Evolutionary conservation across 805 yeast species (phyloP).

Genomic region (Torulaspora franciscae): DNA sequence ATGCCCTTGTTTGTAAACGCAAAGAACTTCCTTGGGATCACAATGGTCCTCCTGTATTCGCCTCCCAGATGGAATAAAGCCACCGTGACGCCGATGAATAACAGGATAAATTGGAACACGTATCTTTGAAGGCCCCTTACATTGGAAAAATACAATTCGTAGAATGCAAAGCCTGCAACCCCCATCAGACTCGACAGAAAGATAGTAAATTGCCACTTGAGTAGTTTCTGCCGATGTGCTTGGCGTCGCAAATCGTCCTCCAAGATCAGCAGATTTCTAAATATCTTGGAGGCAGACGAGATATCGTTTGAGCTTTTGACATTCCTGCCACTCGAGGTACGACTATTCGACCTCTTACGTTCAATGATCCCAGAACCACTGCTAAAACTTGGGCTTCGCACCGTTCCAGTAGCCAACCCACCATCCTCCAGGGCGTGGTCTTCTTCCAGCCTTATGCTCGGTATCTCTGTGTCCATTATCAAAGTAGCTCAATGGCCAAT

Average conservation of each 20-base stretch:
- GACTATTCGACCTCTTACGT: constrained; percentile 27
- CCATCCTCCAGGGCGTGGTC: constrained; percentile 1
- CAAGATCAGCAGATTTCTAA: constrained; percentile 71
- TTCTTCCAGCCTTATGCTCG: constrained; percentile 15
- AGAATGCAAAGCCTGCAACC: constrained; percentile 38
- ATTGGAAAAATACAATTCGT: constrained; percentile 39
- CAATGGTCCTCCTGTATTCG: constrained; percentile 80
- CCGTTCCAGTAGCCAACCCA: constrained; percentile 1
- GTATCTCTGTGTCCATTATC: constrained; percentile 10
- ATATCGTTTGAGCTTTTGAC: constrained; percentile 30
- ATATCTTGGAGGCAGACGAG: constrained; percentile 63
- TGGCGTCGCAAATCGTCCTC: constrained; percentile 86
- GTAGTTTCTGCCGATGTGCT: constrained; percentile 60
- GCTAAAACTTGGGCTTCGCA: constrained; percentile 5
- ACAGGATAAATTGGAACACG: constrained; percentile 48
- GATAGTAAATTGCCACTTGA: constrained; percentile 46
- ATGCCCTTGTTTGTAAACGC: constrained; percentile 84
- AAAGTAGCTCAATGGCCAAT: neutral
- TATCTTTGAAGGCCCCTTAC: constrained; percentile 39
- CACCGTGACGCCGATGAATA: constrained; percentile 62
- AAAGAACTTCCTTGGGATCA: constrained; percentile 73
- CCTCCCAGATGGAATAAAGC: constrained; percentile 81
- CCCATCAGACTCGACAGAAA: constrained; percentile 42
- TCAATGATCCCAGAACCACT: constrained; percentile 7
- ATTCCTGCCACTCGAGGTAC: constrained; percentile 30